Percentiles rank a stretch among this genome's conserved stretches.
phyloP scores from a whole-genome alignment of 257 asterid species.

The Rubia yunnanensis region DNA sequence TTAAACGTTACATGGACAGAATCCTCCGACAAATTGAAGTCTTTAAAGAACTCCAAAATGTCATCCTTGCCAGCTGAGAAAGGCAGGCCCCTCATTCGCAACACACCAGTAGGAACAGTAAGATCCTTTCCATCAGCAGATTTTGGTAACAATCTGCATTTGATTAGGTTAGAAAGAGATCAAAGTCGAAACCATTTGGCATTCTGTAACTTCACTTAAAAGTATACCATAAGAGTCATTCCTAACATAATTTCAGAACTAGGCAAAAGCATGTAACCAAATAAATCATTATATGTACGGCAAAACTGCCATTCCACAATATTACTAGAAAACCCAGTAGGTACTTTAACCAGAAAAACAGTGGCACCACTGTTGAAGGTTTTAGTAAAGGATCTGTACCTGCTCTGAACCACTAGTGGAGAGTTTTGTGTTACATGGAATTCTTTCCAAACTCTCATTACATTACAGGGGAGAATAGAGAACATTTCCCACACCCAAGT shows the following conservation, averaged over 20 bases:
- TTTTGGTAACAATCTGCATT: conserved; percentile 46
- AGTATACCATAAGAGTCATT: not conserved
- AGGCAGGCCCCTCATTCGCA: conserved; percentile 84
- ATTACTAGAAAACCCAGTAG: not conserved
- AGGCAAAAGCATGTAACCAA: not conserved
- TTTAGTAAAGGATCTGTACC: not conserved
- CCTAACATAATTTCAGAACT: not conserved
- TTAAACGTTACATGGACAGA: conserved; percentile 49
- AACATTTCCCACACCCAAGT: not conserved
- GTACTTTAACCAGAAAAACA: not conserved
- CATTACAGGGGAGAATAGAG: not conserved
- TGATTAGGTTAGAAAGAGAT: not conserved
- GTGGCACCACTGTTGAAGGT: not conserved
- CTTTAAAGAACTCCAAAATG: conserved; percentile 68
- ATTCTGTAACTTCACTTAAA: not conserved
- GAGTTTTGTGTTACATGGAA: not conserved
- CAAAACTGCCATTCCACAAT: not conserved
- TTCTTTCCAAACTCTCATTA: not conserved
- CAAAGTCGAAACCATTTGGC: conserved; percentile 3
- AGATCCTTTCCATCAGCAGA: conserved; percentile 50
- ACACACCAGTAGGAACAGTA: conserved; percentile 43
- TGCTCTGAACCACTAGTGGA: not conserved
- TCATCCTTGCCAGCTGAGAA: conserved; percentile 89
- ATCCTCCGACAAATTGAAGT: conserved; percentile 53
- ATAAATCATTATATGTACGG: not conserved